Conservation (phyloP, 2,329 filamentous ascomycete genomes). For the Scopulariopsis brevicaulis region DNA sequence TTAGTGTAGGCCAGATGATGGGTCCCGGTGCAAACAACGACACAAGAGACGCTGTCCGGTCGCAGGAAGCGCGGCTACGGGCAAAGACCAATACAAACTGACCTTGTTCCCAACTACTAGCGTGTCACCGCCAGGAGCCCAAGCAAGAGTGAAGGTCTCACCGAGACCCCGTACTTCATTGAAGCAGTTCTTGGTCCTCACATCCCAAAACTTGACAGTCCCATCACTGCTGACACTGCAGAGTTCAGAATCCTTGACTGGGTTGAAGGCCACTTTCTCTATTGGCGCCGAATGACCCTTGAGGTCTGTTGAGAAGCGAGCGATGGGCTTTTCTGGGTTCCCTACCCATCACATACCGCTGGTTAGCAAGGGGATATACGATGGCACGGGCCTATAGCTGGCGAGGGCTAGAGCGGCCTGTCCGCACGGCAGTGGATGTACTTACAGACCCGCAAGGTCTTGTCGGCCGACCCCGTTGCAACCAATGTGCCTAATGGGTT, state of each 20-base stretch:
- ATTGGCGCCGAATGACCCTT: slow-evolving; percentile 54
- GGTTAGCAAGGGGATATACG: not conserved
- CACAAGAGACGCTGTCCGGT: not conserved
- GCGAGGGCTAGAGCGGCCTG: not conserved
- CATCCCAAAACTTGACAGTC: slow-evolving; percentile 70
- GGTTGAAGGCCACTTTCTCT: slow-evolving; percentile 70
- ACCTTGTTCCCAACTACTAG: slow-evolving; percentile 67
- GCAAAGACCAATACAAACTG: slow-evolving; percentile 10
- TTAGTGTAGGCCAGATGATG: not conserved
- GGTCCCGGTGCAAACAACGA: not conserved
- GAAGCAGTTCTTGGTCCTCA: slow-evolving; percentile 58
- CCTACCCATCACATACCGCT: slow-evolving; percentile 22
- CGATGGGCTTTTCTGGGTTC: slow-evolving; percentile 67
- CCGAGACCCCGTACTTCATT: slow-evolving; percentile 58
- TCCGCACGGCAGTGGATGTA: not conserved
- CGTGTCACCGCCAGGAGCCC: slow-evolving; percentile 60
- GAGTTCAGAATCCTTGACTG: slow-evolving; percentile 63
- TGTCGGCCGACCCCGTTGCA: slow-evolving; percentile 66
- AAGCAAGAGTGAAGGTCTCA: slow-evolving; percentile 59
- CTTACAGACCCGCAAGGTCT: slow-evolving; percentile 62
- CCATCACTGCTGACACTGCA: slow-evolving; percentile 67
- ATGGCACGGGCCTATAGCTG: not conserved
- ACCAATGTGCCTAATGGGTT: slow-evolving; percentile 75
- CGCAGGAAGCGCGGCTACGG: not conserved
- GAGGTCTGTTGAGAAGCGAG: slow-evolving; percentile 65